These are phyloP conservation scores for Leccinellum rugosiceps DNA, from an alignment of 768 basidiomycete genomes.

Conservation along the genomic window DNA sequence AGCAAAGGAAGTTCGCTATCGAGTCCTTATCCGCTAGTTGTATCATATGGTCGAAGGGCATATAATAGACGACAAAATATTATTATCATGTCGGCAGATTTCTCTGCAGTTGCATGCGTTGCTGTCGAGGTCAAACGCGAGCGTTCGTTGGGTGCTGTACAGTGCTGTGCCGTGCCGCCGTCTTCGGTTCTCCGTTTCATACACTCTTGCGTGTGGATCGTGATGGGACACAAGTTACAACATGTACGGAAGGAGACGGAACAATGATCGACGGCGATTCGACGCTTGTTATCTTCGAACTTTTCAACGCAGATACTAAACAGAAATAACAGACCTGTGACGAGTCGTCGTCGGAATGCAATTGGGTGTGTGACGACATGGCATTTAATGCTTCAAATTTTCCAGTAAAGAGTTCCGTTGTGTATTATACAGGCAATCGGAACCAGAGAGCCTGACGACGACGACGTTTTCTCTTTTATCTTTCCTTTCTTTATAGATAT, in stretches of 20 bases:
- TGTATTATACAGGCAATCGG: no score
- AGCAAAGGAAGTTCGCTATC: constrained; percentile 4
- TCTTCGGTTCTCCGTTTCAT: constrained; percentile 5
- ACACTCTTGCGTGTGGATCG: neutral
- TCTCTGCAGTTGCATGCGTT: neutral
- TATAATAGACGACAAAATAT: constrained; percentile 16
- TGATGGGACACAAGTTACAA: neutral
- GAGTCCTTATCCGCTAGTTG: constrained; percentile 9
- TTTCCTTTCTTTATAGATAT: neutral
- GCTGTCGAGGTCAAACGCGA: constrained; percentile 3
- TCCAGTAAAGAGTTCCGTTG: no score
- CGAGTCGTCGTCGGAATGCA: neutral
- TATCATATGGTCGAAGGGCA: constrained; percentile 8
- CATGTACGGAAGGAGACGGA: neutral
- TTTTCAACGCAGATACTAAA: neutral
- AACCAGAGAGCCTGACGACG: neutral
- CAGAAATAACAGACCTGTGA: neutral
- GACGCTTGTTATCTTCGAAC: neutral
- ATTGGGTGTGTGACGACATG: neutral
- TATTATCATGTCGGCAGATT: neutral
- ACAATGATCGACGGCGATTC: neutral
- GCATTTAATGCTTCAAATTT: neutral
- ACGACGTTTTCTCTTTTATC: neutral
- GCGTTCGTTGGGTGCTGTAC: neutral
- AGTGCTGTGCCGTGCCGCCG: neutral